Evolutionary conservation across 805 yeast genomes (phyloP).

Genomic region (Ogataea sp.): DNA sequence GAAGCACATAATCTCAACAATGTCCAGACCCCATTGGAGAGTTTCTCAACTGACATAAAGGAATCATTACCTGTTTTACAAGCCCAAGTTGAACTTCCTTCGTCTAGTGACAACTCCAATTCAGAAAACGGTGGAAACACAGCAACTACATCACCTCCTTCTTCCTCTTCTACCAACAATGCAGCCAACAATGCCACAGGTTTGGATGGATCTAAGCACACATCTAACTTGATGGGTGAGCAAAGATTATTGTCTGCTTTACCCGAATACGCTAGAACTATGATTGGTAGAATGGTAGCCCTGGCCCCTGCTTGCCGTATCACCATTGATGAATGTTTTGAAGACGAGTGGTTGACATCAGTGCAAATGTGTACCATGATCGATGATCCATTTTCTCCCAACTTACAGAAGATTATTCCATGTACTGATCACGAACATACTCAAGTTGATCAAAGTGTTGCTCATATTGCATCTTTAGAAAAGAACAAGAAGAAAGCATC

Average conservation of each 20-base stretch:
- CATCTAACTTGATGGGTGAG: constrained; percentile 63
- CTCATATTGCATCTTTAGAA: constrained; percentile 91
- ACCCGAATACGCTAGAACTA: constrained; percentile 59
- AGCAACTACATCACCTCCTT: constrained; percentile 6
- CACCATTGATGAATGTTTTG: constrained; percentile 69
- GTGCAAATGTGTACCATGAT: constrained; percentile 63
- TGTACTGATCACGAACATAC: constrained; percentile 74
- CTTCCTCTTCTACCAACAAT: constrained; percentile 1
- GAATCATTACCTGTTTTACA: neutral
- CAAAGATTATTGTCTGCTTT: constrained; percentile 62
- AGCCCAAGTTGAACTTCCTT: no score
- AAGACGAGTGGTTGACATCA: constrained; percentile 59
- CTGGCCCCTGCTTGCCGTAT: constrained; percentile 82
- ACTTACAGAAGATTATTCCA: constrained; percentile 28
- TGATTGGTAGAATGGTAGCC: constrained; percentile 71
- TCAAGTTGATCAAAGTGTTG: constrained; percentile 85
- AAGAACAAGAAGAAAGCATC: constrained; percentile 55
- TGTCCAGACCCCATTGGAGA: constrained; percentile 4
- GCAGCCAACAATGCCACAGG: constrained; percentile 3
- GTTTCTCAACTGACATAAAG: constrained; percentile 8
- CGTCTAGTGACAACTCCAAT: no score
- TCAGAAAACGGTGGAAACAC: neutral
- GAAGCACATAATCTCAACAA: constrained; percentile 2
- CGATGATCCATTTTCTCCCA: constrained; percentile 28
- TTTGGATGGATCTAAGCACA: constrained; percentile 32